phyloP scores from a whole-genome alignment of 768 basidiomycete species.

The Favolaschia claudopus region DNA sequence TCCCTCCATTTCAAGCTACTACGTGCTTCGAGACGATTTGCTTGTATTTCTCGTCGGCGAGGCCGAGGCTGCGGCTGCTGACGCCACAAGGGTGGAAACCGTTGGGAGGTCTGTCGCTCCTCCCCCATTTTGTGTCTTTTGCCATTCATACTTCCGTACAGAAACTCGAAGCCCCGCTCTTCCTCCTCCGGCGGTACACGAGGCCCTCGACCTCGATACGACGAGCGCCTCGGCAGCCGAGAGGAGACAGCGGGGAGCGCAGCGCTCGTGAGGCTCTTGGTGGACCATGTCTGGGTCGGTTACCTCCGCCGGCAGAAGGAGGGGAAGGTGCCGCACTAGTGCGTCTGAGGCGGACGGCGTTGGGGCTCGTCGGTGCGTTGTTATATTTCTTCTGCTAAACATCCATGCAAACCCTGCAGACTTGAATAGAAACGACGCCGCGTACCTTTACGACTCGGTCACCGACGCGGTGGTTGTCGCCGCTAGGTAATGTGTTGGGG shows the following conservation, averaged over 20 bases:
- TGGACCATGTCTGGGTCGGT: constrained; percentile 69
- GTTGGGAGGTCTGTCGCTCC: constrained; percentile 73
- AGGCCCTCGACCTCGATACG: constrained; percentile 72
- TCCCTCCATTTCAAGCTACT: too few relatives aligned
- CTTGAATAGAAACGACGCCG: constrained; percentile 12
- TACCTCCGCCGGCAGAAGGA: constrained; percentile 48
- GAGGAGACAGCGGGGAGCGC: too few relatives aligned
- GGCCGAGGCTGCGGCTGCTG: constrained; percentile 65
- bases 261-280: constrained; percentile 67
- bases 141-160: constrained; percentile 34
- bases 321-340: not conserved
- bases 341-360: constrained; percentile 75
- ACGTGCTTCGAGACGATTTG: constrained; percentile 87
- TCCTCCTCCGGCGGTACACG: constrained; percentile 89
- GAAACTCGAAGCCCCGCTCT: constrained; percentile 88
- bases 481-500: constrained; percentile 20
- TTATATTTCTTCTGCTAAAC: not conserved
- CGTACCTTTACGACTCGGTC: constrained; percentile 20
- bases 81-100: constrained; percentile 51
- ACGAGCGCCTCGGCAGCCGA: not conserved
- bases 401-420: not conserved
- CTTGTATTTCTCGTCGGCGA: constrained; percentile 73
- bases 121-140: not conserved
- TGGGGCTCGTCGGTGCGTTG: constrained; percentile 75
- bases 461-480: constrained; percentile 3